A percentile compares a stretch with the other conserved stretches of the same genome.
These are phyloP conservation scores for Urtica urens DNA, from an alignment of 306 rosid species.

Conservation along the genomic window DNA sequence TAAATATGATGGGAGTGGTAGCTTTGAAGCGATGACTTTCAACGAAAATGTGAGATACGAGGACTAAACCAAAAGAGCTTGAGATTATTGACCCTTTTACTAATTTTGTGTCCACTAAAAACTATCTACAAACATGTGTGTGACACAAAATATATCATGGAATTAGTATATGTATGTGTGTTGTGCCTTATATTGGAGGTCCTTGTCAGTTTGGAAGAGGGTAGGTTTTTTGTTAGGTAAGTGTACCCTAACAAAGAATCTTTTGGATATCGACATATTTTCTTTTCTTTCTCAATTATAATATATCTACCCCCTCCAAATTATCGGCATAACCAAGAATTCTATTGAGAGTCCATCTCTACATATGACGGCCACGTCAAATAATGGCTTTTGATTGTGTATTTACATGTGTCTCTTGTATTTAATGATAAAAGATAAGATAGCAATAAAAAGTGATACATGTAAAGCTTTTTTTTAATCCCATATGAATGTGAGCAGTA, in stretches of 20 bases:
- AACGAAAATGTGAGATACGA: conserved; percentile 15
- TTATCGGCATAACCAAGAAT: background rate
- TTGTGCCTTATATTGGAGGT: conserved; percentile 31
- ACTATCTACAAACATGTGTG: conserved; percentile 5
- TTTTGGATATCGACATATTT: conserved; percentile 20
- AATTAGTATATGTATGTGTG: background rate
- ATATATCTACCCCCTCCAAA: conserved; percentile 23
- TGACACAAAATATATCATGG: conserved; percentile 29
- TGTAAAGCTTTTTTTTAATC: too few species aligned
- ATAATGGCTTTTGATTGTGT: too few species aligned
- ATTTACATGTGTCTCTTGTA: too few species aligned
- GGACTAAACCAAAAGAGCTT: conserved; percentile 22
- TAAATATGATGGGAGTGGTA: conserved; percentile 29
- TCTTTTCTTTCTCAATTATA: conserved; percentile 9
- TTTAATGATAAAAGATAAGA: too few species aligned
- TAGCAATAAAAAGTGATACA: too few species aligned
- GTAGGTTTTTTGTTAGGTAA: conserved; percentile 84
- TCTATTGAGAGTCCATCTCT: background rate
- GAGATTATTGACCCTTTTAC: conserved; percentile 52
- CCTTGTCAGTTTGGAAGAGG: conserved; percentile 44
- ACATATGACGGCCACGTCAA: too few species aligned
- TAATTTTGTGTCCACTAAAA: conserved; percentile 13
- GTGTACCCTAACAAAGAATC: conserved; percentile 35
- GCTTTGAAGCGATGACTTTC: conserved; percentile 36
- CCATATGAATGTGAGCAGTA: too few species aligned